Conservation (phyloP, 768 basidiomycete genomes). For the Cystobasidium tubakii region DNA sequence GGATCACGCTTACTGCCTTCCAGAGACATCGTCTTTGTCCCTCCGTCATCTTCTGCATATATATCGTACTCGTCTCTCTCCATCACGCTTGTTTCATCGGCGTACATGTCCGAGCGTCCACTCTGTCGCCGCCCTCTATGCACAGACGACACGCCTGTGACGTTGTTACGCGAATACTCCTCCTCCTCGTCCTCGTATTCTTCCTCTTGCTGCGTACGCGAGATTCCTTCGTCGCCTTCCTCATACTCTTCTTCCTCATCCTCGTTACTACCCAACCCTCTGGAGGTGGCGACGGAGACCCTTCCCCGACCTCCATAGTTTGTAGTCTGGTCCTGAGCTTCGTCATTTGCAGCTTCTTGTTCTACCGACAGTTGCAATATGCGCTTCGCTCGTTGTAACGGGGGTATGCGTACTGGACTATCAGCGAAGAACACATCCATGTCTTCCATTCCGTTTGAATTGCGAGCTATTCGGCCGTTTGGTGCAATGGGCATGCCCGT, state of each 20-base stretch:
- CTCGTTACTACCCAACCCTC: constrained; percentile 31
- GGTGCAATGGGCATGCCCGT: constrained; percentile 25
- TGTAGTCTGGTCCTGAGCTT: constrained; percentile 16
- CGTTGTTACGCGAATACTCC: constrained; percentile 12
- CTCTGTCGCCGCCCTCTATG: neutral
- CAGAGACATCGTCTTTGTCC: constrained; percentile 20
- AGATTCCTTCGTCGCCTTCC: constrained; percentile 16
- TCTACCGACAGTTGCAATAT: neutral
- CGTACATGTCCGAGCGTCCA: neutral
- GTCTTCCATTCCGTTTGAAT: constrained; percentile 33
- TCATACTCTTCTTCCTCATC: constrained; percentile 28
- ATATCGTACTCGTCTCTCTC: constrained; percentile 40
- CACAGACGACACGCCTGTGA: neutral
- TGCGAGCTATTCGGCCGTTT: constrained; percentile 7
- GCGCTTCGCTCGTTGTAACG: neutral
- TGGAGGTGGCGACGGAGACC: constrained; percentile 36
- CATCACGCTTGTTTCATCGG: neutral
- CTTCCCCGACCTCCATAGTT: neutral
- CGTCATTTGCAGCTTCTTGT: constrained; percentile 18
- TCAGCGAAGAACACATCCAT: constrained; percentile 23
- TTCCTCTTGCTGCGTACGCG: constrained; percentile 33
- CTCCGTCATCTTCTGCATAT: constrained; percentile 24
- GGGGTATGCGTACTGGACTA: constrained; percentile 17
- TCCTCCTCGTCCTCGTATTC: constrained; percentile 42
- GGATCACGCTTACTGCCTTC: constrained; percentile 18